phyloP scores from a whole-genome alignment of 1,139 yeast genomes.

The Pichia sp. region DNA sequence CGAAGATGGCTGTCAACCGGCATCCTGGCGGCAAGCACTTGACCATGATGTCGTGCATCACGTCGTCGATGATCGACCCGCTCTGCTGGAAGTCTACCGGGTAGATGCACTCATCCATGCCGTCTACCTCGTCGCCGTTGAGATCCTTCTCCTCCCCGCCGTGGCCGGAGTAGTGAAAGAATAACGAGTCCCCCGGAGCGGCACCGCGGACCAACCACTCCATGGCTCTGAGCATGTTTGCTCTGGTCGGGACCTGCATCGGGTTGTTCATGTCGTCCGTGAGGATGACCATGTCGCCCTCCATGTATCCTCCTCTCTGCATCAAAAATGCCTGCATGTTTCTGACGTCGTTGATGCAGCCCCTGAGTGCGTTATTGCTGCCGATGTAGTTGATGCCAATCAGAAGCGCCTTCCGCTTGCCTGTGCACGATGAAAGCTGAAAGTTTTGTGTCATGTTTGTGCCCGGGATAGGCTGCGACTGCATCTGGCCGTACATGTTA shows the following conservation, averaged over 20 bases:
- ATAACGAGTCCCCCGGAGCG: slow-evolving; percentile 75
- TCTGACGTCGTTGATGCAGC: slow-evolving; percentile 81
- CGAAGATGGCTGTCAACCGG: slow-evolving; percentile 81
- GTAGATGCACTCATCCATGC: slow-evolving; percentile 83
- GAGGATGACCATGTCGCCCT: slow-evolving; percentile 78
- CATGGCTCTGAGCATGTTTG: slow-evolving; percentile 81
- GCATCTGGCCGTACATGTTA: slow-evolving; percentile 15
- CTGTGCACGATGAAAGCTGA: slow-evolving; percentile 26
- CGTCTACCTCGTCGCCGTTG: slow-evolving; percentile 90
- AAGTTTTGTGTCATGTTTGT: slow-evolving; percentile 23
- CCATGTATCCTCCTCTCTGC: slow-evolving; percentile 57
- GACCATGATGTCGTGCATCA: slow-evolving; percentile 79
- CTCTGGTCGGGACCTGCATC: slow-evolving; percentile 68
- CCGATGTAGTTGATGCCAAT: slow-evolving; percentile 88
- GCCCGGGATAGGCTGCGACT: slow-evolving; percentile 22
- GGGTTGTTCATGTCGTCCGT: slow-evolving; percentile 65
- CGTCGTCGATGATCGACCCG: slow-evolving; percentile 71
- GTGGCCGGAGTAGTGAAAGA: slow-evolving; percentile 91
- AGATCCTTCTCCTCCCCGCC: slow-evolving; percentile 80
- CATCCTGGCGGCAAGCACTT: slow-evolving; percentile 76
- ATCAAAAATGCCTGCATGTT: slow-evolving; percentile 58
- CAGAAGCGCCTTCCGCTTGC: slow-evolving; percentile 66
- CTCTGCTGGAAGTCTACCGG: slow-evolving; percentile 75
- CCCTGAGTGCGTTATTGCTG: slow-evolving; percentile 62
- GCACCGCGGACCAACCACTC: slow-evolving; percentile 86